Percentiles rank a stretch among this genome's conserved stretches.
Conservation (phyloP, 129 eudicot genomes). For the Flaveria brownii region DNA sequence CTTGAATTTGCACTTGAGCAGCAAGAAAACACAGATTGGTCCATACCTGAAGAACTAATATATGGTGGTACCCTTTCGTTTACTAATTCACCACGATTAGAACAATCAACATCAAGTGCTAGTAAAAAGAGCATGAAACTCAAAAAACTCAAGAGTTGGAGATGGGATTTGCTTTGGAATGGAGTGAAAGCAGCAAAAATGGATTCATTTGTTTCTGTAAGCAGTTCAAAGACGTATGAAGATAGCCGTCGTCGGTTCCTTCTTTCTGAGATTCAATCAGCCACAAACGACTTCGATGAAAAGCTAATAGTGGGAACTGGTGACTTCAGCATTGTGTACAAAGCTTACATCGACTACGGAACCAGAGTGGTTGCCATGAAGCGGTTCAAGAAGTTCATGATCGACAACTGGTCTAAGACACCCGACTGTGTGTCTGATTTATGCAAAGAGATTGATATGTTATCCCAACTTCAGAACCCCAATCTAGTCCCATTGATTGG, state of each 20-base stretch:
- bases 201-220: conserved; percentile 32
- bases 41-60: conserved; percentile 32
- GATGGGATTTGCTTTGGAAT: conserved; percentile 48
- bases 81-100: conserved; percentile 27
- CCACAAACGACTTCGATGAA: conserved; percentile 39
- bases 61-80: not conserved
- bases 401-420: conserved; percentile 34
- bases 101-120: conserved; percentile 22
- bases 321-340: conserved; percentile 31
- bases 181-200: conserved; percentile 29
- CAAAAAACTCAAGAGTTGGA: conserved; percentile 38
- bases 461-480: conserved; percentile 25
- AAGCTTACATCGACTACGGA: conserved; percentile 40
- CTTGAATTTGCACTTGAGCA: conserved; percentile 48
- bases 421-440: conserved; percentile 19
- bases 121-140: conserved; percentile 30
- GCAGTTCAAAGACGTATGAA: conserved; percentile 35
- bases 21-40: conserved; percentile 39
- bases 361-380: conserved; percentile 29
- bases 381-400: conserved; percentile 30
- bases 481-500: conserved; percentile 38
- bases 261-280: conserved; percentile 34
- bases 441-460: conserved; percentile 33
- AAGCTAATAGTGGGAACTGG: conserved; percentile 33
- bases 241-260: conserved; percentile 29